phyloP scores from a whole-genome alignment of 2,329 filamentous ascomycete species.

The Fusarium sororula region DNA sequence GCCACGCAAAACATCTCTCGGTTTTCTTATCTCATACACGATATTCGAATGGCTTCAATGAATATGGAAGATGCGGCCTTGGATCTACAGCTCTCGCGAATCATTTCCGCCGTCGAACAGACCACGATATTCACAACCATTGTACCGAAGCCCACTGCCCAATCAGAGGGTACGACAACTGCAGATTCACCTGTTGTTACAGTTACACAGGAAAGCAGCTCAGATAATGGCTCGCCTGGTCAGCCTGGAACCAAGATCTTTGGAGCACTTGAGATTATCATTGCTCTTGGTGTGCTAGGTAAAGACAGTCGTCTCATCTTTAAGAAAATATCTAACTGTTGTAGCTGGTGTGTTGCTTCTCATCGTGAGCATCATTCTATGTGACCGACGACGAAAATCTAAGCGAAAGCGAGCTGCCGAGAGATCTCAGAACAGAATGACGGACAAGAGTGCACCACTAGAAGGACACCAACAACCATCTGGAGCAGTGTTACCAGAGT shows the following conservation, averaged over 20 bases:
- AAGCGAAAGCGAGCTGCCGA: conserved; percentile 10
- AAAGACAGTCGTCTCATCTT: too few species aligned
- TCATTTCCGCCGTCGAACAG: conserved; percentile 34
- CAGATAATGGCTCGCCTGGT: neutral
- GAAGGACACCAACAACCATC: neutral
- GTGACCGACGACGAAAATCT: conserved; percentile 26
- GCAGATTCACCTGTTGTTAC: conserved; percentile 8
- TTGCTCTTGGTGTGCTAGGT: conserved; percentile 33
- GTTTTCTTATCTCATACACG: neutral
- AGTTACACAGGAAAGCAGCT: conserved; percentile 4
- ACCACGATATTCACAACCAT: conserved; percentile 39
- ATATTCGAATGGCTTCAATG: neutral
- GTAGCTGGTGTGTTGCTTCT: conserved; percentile 14
- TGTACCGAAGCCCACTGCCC: conserved; percentile 15
- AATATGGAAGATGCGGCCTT: conserved; percentile 16
- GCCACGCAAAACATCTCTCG: neutral
- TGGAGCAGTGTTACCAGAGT: neutral
- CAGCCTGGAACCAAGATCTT: conserved; percentile 7
- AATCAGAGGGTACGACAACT: conserved; percentile 3
- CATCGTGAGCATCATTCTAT: conserved; percentile 26
- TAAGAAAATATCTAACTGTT: neutral
- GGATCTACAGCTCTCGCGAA: conserved; percentile 32
- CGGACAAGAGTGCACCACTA: conserved; percentile 1
- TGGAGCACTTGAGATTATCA: conserved; percentile 30
- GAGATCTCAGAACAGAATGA: neutral